Conservation (phyloP, 805 yeast species). For the Blastobotrys mokoenaii region DNA sequence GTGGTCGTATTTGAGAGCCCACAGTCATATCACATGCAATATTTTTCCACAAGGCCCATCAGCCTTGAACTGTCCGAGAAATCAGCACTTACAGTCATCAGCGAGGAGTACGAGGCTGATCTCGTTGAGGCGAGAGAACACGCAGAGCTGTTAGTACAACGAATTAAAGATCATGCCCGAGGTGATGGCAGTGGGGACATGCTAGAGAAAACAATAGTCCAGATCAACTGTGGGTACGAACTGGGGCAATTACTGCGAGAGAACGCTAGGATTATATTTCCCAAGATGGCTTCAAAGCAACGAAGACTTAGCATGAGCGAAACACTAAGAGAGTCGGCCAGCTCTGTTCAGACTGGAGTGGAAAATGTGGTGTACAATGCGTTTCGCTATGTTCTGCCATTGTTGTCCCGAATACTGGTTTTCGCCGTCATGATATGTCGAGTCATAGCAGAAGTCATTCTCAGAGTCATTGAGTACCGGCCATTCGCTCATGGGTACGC, state of each 20-base stretch:
- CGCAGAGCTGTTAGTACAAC: conserved; percentile 14
- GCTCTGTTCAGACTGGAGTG: conserved; percentile 10
- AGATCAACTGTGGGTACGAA: conserved; percentile 31
- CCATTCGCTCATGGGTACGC: conserved; percentile 14
- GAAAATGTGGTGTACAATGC: conserved; percentile 3
- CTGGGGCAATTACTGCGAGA: conserved; percentile 21
- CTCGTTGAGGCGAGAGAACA: conserved; percentile 19
- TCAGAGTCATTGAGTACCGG: conserved; percentile 25
- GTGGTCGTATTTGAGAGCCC: conserved; percentile 65
- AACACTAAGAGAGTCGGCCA: conserved; percentile 11
- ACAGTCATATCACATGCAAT: conserved; percentile 59
- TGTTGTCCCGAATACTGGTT: conserved; percentile 14
- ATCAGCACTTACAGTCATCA: conserved; percentile 17
- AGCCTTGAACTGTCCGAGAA: conserved; percentile 42
- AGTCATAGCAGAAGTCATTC: conserved; percentile 24
- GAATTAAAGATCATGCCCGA: conserved; percentile 17
- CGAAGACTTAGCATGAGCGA: conserved; percentile 22
- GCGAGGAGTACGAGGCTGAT: conserved; percentile 23
- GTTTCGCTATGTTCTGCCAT: conserved; percentile 10
- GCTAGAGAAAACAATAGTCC: conserved; percentile 22
- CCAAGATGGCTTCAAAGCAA: conserved; percentile 14
- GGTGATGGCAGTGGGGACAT: conserved; percentile 5
- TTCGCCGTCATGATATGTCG: conserved; percentile 21
- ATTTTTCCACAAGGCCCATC: conserved; percentile 68
- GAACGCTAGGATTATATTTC: conserved; percentile 22